These are phyloP conservation scores for Penicillium atrosanguineum DNA, from an alignment of 495 filamentous ascomycete species.

Conservation along the genomic window DNA sequence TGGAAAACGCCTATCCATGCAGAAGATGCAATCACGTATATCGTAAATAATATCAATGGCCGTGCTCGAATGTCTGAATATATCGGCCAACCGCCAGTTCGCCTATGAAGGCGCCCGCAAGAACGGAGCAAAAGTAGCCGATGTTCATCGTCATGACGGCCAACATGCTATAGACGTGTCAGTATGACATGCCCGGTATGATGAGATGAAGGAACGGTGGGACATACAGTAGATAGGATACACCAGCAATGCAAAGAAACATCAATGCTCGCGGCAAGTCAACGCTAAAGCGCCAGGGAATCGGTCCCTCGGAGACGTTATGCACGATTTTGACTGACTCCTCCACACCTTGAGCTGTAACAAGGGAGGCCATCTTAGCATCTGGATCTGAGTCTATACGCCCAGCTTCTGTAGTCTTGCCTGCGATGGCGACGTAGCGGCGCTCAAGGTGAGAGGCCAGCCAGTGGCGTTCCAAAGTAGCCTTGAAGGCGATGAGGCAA, in stretches of 20 bases:
- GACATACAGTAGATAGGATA: conserved; percentile 86
- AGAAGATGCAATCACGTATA: neutral
- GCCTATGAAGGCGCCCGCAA: conserved; percentile 80
- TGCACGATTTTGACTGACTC: conserved; percentile 70
- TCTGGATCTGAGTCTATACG: conserved; percentile 53
- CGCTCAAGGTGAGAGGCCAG: conserved; percentile 64
- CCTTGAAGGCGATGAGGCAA: conserved; percentile 64
- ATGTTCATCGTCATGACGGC: conserved; percentile 98
- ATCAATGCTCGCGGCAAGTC: conserved; percentile 72
- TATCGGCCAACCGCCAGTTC: conserved; percentile 78
- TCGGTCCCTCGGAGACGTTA: conserved; percentile 37
- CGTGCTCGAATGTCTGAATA: conserved; percentile 32
- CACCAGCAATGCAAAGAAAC: conserved; percentile 65
- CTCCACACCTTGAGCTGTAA: conserved; percentile 68
- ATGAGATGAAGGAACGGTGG: neutral
- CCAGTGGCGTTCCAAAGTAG: conserved; percentile 55
- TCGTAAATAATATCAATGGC: conserved; percentile 17
- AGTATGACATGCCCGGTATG: neutral
- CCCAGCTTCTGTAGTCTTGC: conserved; percentile 55
- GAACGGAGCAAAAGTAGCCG: conserved; percentile 88
- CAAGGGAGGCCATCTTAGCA: conserved; percentile 53
- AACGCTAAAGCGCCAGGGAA: conserved; percentile 74
- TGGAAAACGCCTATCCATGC: neutral
- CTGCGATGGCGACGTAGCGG: conserved; percentile 71
- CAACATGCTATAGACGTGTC: conserved; percentile 67